phyloP scores from a whole-genome alignment of 2,329 filamentous ascomycete species.

The Tolypocladium guangdongense region DNA sequence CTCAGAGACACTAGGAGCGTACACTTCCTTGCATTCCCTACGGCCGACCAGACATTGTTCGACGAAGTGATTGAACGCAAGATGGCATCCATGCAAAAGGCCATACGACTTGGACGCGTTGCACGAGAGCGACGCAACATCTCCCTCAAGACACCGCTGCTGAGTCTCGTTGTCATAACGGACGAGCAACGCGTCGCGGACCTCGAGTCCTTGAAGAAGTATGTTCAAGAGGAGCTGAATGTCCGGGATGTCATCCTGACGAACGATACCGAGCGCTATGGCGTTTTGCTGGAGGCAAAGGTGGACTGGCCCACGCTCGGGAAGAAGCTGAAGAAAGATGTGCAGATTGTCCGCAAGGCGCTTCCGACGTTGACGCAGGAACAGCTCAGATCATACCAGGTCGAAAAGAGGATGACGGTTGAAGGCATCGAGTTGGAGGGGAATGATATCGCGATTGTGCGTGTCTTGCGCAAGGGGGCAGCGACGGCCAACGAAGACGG shows the following conservation, averaged over 20 bases:
- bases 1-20: conserved; percentile 72
- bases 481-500: background rate
- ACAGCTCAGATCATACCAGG: conserved; percentile 63
- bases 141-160: conserved; percentile 81
- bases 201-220: conserved; percentile 72
- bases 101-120: conserved; percentile 82
- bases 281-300: conserved; percentile 69
- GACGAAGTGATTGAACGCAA: conserved; percentile 76
- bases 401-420: conserved; percentile 51
- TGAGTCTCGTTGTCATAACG: conserved; percentile 82
- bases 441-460: conserved; percentile 49
- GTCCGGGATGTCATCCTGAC: conserved; percentile 74
- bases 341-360: conserved; percentile 73
- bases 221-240: conserved; percentile 88
- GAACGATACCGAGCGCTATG: conserved; percentile 71
- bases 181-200: conserved; percentile 72
- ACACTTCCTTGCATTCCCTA: conserved; percentile 85
- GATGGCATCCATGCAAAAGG: conserved; percentile 84
- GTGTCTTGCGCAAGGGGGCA: conserved; percentile 2
- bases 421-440: conserved; percentile 18
- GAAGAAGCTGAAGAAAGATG: conserved; percentile 88
- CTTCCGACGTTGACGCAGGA: conserved; percentile 62
- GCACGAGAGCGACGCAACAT: conserved; percentile 77
- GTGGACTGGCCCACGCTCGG: conserved; percentile 83
- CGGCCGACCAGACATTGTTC: conserved; percentile 80